Evolutionary conservation across 257 asterid species (phyloP).

Genomic region (Galeopsis tetrahit): DNA sequence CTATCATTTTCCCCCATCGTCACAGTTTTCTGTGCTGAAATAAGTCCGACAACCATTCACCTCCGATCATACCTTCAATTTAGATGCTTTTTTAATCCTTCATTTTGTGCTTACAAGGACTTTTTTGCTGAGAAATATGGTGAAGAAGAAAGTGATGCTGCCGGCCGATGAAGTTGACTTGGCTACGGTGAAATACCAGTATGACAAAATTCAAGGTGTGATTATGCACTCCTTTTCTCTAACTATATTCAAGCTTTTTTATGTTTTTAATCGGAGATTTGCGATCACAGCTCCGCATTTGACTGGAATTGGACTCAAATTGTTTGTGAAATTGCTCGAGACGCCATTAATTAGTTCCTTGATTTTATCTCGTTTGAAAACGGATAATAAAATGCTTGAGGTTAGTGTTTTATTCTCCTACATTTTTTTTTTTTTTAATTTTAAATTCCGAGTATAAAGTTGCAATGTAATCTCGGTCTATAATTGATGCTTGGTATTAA

Average conservation of each 20-base stretch:
- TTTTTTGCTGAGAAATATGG: conserved; percentile 48
- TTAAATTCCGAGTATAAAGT: neutral
- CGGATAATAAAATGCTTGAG: conserved; percentile 69
- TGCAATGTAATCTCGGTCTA: conserved; percentile 9
- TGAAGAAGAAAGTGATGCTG: conserved; percentile 77
- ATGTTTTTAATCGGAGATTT: conserved; percentile 14
- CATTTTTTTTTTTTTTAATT: neutral
- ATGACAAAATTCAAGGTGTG: conserved; percentile 67
- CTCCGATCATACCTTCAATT: conserved; percentile 22
- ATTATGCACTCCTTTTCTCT: neutral
- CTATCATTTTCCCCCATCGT: conserved; percentile 16
- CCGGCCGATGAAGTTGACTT: conserved; percentile 81
- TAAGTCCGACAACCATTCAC: neutral
- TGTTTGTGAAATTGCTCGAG: conserved; percentile 66
- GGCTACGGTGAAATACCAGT: conserved; percentile 61
- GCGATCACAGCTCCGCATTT: conserved; percentile 84
- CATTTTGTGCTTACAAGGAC: neutral
- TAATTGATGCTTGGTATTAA: conserved; percentile 34
- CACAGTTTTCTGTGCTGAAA: neutral
- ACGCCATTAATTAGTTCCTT: conserved; percentile 65
- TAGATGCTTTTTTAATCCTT: neutral
- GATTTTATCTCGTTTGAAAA: conserved; percentile 60
- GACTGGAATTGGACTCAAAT: conserved; percentile 74
- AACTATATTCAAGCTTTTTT: neutral
- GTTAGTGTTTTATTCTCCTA: conserved; percentile 37